Evolutionary conservation across 1,284 basidiomycete species (phyloP).

Genomic region (Pascua guehoae): DNA sequence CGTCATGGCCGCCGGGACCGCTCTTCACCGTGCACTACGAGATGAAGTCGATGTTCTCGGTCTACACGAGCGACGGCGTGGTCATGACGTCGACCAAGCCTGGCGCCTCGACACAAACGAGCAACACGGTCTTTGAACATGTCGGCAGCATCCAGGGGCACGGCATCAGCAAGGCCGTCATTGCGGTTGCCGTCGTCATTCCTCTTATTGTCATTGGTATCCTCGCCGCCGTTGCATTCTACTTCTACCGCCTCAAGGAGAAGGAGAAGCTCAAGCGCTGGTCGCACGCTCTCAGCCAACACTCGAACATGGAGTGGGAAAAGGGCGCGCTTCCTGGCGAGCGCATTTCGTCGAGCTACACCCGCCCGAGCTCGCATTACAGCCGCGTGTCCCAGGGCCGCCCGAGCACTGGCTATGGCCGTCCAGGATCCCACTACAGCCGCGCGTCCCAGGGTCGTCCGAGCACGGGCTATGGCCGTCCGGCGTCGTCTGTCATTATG

Average conservation of each 20-base stretch:
- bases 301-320: slow-evolving; percentile 45
- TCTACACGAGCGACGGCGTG: slow-evolving; percentile 31
- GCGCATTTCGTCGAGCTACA: slow-evolving; percentile 66
- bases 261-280: slow-evolving; percentile 64
- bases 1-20: slow-evolving; percentile 62
- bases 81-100: slow-evolving; percentile 31
- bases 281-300: slow-evolving; percentile 51
- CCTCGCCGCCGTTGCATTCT: slow-evolving; percentile 54
- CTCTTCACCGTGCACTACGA: slow-evolving; percentile 56
- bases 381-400: slow-evolving; percentile 14
- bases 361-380: slow-evolving; percentile 56
- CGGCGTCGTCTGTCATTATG: slow-evolving; percentile 41
- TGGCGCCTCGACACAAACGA: slow-evolving; percentile 45
- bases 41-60: slow-evolving; percentile 39
- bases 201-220: slow-evolving; percentile 59
- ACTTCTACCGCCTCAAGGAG: slow-evolving; percentile 58
- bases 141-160: slow-evolving; percentile 39
- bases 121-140: slow-evolving; percentile 47
- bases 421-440: slow-evolving; percentile 47
- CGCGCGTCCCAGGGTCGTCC: slow-evolving; percentile 29
- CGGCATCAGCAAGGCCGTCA: slow-evolving; percentile 59
- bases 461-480: slow-evolving; percentile 33
- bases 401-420: slow-evolving; percentile 62
- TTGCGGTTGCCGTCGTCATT: slow-evolving; percentile 74
- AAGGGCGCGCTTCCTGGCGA: slow-evolving; percentile 43